Evolutionary conservation across 345 rosid species (phyloP), one percentile per base, ranked within the genome.

Genomic region (Linum lewisii): DNA sequence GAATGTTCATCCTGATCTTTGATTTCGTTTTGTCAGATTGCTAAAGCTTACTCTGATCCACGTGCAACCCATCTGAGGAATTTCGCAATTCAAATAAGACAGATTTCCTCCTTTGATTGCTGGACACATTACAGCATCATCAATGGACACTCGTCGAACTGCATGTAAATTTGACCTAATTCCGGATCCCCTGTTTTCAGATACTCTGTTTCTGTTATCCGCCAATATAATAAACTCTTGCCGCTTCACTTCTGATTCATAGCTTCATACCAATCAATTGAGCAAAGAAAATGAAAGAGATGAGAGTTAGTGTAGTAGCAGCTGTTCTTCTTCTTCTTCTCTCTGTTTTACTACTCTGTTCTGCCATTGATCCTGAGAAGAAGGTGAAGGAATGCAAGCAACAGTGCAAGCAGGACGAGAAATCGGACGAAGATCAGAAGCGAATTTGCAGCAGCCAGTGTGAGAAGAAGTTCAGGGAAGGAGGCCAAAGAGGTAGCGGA

Each of bases 381-480:
- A 29, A 29, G 34, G 34, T 29, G 34, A 29, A 29, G 34, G 34
- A 29, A 29, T 29, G 34, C 34, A 29, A 29, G 4, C 34, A 29
- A 3, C 52, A 24, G 1, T 63, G 64, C 23, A 25, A 15, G 60
- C 32, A 34, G 19, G 57, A 58, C 13, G 9, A 32, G 5, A n/a
- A n/a, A n/a, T n/a, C n/a, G n/a, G 63, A 63, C 60, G 55, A 63
- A 56, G 59, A 62, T 53, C 68, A 69, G 25, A 44, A 25, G 59
- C 5, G 34, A 29, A 59, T 24, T 60, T 3, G 58, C 55, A 21
- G 9, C 66, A 61, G n/a, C n/a, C 52, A 45, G 44, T 10, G n/a
- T 34, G 62, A 42, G 0, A 24, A 23, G 21, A 13, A 16, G 63
- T 26, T 24, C 51, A 32, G 32, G 25, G 45, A 49, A 29, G 34